Evolutionary conservation across 73 alveolate species (phyloP).

Genomic region (Blepharisma stoltei): DNA sequence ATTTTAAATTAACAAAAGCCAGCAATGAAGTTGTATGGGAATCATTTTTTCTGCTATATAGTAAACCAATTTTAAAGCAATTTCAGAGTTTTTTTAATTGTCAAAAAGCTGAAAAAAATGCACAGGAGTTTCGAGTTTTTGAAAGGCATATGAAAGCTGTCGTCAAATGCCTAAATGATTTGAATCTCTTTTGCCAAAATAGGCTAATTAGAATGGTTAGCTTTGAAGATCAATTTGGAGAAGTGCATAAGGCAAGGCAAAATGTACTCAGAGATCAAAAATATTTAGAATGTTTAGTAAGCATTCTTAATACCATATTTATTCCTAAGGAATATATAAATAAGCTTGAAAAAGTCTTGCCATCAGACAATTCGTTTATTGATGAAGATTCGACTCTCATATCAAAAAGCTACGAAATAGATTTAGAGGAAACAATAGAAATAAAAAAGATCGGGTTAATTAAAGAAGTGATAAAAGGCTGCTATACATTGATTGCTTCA

Average conservation of each 20-base stretch:
- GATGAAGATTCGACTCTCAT: too few species aligned
- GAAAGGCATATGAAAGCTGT: background rate
- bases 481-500: background rate
- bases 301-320: background rate
- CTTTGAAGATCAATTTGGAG: constrained; percentile 22
- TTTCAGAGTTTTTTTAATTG: background rate
- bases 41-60: background rate
- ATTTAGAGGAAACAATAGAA: too few species aligned
- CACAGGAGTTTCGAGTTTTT: background rate
- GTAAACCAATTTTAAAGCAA: background rate
- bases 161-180: background rate
- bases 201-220: background rate
- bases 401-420: too few species aligned
- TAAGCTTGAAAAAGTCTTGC: background rate
- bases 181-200: background rate
- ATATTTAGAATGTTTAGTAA: background rate
- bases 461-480: background rate
- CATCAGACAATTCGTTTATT: too few species aligned
- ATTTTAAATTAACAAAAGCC: background rate
- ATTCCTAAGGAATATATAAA: background rate
- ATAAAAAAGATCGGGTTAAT: too few species aligned
- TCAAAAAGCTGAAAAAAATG: background rate
- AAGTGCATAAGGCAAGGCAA: background rate
- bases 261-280: background rate
- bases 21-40: background rate